Conservation (phyloP, 345 rosid genomes). For the Nephelium lappaceum region DNA sequence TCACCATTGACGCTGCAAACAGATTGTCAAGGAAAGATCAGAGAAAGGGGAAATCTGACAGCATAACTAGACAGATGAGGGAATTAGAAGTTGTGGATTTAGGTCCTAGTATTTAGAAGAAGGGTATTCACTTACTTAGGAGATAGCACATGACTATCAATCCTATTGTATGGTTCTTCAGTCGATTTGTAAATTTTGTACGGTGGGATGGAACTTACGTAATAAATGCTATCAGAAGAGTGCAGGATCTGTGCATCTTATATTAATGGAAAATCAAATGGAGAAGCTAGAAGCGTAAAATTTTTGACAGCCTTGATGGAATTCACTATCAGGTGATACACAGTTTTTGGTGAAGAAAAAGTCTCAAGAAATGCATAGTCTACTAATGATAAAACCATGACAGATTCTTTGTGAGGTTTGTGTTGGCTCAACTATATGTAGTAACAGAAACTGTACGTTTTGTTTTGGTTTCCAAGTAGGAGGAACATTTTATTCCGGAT, state of each 20-base stretch:
- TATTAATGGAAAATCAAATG: background rate
- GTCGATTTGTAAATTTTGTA: background rate
- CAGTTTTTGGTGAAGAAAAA: background rate
- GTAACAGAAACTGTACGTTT: background rate
- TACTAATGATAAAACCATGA: background rate
- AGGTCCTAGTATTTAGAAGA: constrained; percentile 63
- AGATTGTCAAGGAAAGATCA: constrained; percentile 57
- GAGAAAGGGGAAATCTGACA: constrained; percentile 30
- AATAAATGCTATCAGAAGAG: background rate
- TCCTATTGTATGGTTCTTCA: background rate
- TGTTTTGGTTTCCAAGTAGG: too few relatives aligned
- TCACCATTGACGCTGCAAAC: constrained; percentile 70
- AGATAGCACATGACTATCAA: constrained; percentile 31
- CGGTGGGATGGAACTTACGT: background rate
- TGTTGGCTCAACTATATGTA: too few relatives aligned
- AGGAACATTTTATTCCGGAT: too few relatives aligned
- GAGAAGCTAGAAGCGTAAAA: constrained; percentile 44
- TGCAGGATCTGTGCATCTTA: background rate
- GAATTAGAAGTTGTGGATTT: constrained; percentile 67
- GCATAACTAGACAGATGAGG: constrained; percentile 42
- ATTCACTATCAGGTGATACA: background rate
- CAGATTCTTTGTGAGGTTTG: too few relatives aligned
- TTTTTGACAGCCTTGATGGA: constrained; percentile 61
- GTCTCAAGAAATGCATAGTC: background rate
- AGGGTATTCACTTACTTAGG: constrained; percentile 72